Evolutionary conservation across 2,329 filamentous ascomycete genomes (phyloP).

Genomic region (Ramularia collo-cygni): DNA sequence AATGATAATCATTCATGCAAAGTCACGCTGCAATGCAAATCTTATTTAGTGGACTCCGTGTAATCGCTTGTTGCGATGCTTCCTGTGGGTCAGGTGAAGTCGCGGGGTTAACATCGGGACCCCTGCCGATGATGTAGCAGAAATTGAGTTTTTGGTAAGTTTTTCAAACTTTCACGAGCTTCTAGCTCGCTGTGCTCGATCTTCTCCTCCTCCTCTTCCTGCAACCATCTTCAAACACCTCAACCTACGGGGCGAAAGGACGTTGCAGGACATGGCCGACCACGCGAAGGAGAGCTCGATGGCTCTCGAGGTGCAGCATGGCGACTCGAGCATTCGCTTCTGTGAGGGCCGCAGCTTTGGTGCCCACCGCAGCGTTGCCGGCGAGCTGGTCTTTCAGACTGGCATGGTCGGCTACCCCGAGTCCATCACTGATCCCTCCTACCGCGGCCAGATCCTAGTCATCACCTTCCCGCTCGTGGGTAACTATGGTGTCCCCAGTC

Average conservation of each 20-base stretch:
- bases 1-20: too few relatives aligned
- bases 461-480: slow-evolving; percentile 92
- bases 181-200: slow-evolving; percentile 4
- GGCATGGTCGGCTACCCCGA: slow-evolving; percentile 99
- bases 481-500: slow-evolving; percentile 93
- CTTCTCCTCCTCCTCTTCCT: not conserved
- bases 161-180: not conserved
- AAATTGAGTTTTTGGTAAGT: not conserved
- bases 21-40: too few relatives aligned
- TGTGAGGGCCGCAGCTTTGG: slow-evolving; percentile 97
- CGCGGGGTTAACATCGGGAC: too few relatives aligned
- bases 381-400: slow-evolving; percentile 98
- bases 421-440: slow-evolving; percentile 80
- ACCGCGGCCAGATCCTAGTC: slow-evolving; percentile 89
- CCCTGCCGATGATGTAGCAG: too few relatives aligned
- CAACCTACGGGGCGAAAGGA: slow-evolving; percentile 6
- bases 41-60: too few relatives aligned
- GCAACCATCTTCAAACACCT: not conserved
- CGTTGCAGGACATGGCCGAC: slow-evolving; percentile 20
- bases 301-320: slow-evolving; percentile 89
- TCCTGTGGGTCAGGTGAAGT: too few relatives aligned
- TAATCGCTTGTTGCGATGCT: too few relatives aligned
- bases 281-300: slow-evolving; percentile 38
- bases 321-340: slow-evolving; percentile 51
- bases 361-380: slow-evolving; percentile 85